Evolutionary conservation across 371 early-diverging fungal genomes (phyloP).

Genomic region (Mortierella sp.): DNA sequence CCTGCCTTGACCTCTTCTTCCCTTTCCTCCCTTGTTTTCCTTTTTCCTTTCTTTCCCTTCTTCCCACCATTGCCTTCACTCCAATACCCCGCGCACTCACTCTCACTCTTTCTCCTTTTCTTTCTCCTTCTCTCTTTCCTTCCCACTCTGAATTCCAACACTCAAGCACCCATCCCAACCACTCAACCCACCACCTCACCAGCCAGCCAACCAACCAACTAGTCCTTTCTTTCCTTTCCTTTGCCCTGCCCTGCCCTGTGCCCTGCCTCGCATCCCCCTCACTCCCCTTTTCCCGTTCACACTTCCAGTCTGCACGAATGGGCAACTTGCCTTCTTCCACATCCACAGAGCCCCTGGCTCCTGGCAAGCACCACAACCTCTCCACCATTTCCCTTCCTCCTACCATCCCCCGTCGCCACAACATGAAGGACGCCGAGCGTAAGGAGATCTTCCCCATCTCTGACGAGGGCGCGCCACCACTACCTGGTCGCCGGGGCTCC

Average conservation of each 20-base stretch:
- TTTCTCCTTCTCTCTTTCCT: background rate
- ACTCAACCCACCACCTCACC: background rate
- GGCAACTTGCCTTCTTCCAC: constrained; percentile 55
- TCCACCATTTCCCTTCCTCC: constrained; percentile 53
- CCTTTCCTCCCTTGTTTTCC: too few relatives aligned
- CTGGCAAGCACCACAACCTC: constrained; percentile 47
- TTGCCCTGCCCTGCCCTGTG: background rate
- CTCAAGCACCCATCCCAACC: background rate
- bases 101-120: background rate
- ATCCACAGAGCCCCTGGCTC: constrained; percentile 52
- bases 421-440: constrained; percentile 51
- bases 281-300: constrained; percentile 6
- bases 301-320: constrained; percentile 26
- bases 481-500: constrained; percentile 43
- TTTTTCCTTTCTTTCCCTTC: background rate
- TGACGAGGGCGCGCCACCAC: constrained; percentile 44
- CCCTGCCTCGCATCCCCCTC: too few relatives aligned
- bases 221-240: too few relatives aligned
- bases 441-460: constrained; percentile 57
- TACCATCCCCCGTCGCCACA: constrained; percentile 54
- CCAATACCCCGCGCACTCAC: background rate
- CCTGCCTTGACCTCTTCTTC: background rate
- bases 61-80: background rate
- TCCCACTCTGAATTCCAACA: background rate
- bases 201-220: background rate